These are phyloP conservation scores for Xylaria sp. DNA, from an alignment of 2,329 filamentous ascomycete genomes.

Conservation along the genomic window DNA sequence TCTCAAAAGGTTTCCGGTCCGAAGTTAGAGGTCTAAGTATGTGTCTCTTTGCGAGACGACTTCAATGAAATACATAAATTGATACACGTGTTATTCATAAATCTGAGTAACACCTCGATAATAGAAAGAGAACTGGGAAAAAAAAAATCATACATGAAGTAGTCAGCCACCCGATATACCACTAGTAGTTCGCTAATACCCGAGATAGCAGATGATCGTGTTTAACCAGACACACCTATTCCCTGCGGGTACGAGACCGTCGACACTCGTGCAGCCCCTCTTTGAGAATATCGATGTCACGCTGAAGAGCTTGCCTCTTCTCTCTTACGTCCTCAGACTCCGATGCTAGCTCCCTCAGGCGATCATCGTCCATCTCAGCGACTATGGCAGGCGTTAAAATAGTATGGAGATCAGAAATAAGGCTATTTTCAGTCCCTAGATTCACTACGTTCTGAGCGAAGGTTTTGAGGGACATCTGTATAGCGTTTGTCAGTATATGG, in stretches of 20 bases:
- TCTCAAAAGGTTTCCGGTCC: too few species aligned
- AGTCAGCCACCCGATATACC: too few species aligned
- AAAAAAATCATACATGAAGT: too few species aligned
- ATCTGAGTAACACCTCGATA: too few species aligned
- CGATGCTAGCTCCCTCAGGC: slow-evolving; percentile 47
- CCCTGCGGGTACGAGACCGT: background rate
- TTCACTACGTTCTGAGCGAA: slow-evolving; percentile 62
- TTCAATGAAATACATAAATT: too few species aligned
- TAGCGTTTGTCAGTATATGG: background rate
- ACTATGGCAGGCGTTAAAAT: slow-evolving; percentile 57
- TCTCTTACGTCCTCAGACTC: slow-evolving; percentile 47
- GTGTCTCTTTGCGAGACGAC: too few species aligned
- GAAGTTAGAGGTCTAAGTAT: too few species aligned
- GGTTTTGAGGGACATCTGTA: slow-evolving; percentile 55
- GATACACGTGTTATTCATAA: too few species aligned
- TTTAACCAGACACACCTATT: slow-evolving; percentile 3
- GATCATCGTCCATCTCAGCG: slow-evolving; percentile 49
- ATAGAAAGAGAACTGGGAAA: too few species aligned
- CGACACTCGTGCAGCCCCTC: slow-evolving; percentile 1
- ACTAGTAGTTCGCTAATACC: background rate
- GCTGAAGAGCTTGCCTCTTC: slow-evolving; percentile 13
- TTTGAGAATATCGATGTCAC: slow-evolving; percentile 6
- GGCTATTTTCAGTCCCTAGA: slow-evolving; percentile 61
- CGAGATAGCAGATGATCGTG: background rate
- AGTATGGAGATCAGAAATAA: slow-evolving; percentile 54